phyloP scores from a whole-genome alignment of 2,329 filamentous ascomycete species.

The Rutstroemia sp. region DNA sequence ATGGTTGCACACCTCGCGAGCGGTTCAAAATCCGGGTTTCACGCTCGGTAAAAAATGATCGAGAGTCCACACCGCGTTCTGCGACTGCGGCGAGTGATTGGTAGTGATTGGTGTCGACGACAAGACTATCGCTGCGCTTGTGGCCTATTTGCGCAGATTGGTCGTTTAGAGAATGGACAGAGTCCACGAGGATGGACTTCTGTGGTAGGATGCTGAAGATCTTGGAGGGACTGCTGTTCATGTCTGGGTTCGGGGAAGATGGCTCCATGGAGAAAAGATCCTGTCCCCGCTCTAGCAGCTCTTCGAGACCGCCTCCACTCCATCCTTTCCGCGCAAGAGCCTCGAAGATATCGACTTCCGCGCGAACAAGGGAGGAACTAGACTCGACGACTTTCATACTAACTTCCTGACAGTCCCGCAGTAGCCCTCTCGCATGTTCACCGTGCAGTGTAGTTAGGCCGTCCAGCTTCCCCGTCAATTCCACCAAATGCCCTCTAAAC shows the following conservation, averaged over 20 bases:
- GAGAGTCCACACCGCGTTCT: constrained; percentile 32
- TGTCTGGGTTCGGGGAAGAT: constrained; percentile 29
- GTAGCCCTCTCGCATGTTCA: constrained; percentile 49
- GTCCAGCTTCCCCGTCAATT: constrained; percentile 55
- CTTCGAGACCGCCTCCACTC: constrained; percentile 59
- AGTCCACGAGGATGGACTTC: constrained; percentile 54
- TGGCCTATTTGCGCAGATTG: constrained; percentile 27
- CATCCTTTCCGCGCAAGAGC: constrained; percentile 59
- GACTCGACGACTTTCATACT: constrained; percentile 56
- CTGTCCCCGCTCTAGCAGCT: constrained; percentile 54
- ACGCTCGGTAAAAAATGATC: constrained; percentile 45
- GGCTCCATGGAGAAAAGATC: constrained; percentile 49
- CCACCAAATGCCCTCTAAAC: constrained; percentile 56
- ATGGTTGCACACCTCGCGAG: constrained; percentile 47
- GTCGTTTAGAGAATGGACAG: constrained; percentile 30
- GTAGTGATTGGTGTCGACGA: constrained; percentile 45
- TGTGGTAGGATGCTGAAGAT: constrained; percentile 59
- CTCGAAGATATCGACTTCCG: constrained; percentile 65
- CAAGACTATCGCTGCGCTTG: constrained; percentile 46
- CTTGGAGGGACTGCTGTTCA: constrained; percentile 34
- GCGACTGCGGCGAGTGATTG: constrained; percentile 48
- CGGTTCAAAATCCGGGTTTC: constrained; percentile 36
- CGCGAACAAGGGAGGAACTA: constrained; percentile 56
- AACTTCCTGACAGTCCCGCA: constrained; percentile 59
- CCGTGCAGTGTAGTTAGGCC: constrained; percentile 54